Percentiles rank a stretch among this genome's conserved stretches.
Evolutionary conservation across 805 yeast species (phyloP).

Genomic region (Yamadazyma insecticola): DNA sequence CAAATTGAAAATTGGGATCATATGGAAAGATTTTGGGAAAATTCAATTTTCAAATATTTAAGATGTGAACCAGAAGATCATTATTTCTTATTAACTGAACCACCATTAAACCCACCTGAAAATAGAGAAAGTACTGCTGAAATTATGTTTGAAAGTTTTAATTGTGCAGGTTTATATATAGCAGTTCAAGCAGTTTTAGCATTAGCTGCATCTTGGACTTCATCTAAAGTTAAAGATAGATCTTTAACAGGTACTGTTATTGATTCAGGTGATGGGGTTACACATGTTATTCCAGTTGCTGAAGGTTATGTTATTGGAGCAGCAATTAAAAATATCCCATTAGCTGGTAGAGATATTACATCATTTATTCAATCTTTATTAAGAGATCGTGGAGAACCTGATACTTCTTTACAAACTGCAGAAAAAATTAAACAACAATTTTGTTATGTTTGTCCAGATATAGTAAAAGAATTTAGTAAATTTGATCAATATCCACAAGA

Average conservation of each 20-base stretch:
- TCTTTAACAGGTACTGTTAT: constrained; percentile 97
- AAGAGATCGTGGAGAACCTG: constrained; percentile 95
- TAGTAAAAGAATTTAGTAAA: constrained; percentile 91
- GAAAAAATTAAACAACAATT: constrained; percentile 95
- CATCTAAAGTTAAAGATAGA: constrained; percentile 90
- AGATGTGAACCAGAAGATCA: constrained; percentile 99
- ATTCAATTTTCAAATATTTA: constrained; percentile 90
- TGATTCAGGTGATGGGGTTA: constrained; percentile 98
- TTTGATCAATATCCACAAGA: constrained; percentile 88
- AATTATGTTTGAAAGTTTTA: constrained; percentile 97
- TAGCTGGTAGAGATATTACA: constrained; percentile 98
- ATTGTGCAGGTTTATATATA: constrained; percentile 96
- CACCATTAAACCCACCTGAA: constrained; percentile 99
- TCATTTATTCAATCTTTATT: constrained; percentile 85
- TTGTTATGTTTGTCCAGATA: constrained; percentile 97
- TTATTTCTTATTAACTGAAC: constrained; percentile 91
- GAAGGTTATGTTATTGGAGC: constrained; percentile 99
- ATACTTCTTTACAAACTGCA: constrained; percentile 91
- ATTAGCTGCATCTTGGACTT: constrained; percentile 98
- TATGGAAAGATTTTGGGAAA: constrained; percentile 99
- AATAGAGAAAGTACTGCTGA: constrained; percentile 98
- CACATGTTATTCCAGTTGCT: constrained; percentile 98
- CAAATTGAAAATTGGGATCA: constrained; percentile 99
- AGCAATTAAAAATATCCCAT: constrained; percentile 94
- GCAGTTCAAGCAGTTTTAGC: constrained; percentile 99